A percentile compares a stretch with the other conserved stretches of the same genome.
phyloP scores from a whole-genome alignment of 495 filamentous ascomycete species.

The Hyaloscypha bicolor region DNA sequence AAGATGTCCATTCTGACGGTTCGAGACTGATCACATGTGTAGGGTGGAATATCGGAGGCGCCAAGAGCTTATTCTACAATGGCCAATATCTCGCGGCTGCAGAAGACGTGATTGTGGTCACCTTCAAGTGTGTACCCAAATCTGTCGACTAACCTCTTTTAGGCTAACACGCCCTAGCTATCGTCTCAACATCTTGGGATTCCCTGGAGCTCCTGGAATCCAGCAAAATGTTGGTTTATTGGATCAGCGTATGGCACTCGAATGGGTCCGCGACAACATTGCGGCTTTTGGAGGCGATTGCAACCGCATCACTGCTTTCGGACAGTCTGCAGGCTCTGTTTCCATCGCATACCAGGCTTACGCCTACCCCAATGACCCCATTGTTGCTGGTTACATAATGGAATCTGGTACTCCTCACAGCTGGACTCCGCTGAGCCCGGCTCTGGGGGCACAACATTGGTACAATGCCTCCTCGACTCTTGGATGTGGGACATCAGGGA shows the following conservation, averaged over 20 bases:
- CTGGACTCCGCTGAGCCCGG: slow-evolving; percentile 40
- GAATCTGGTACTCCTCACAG: slow-evolving; percentile 54
- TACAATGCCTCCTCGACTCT: slow-evolving; percentile 44
- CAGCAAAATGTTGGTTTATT: slow-evolving; percentile 61
- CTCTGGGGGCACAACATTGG: slow-evolving; percentile 36
- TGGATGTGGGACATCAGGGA: slow-evolving; percentile 38
- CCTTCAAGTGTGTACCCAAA: not conserved
- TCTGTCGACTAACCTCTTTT: not conserved
- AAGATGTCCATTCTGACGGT: not conserved
- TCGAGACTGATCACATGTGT: not conserved
- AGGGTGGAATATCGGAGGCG: not conserved
- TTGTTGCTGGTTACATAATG: slow-evolving; percentile 48
- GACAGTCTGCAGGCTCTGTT: slow-evolving; percentile 70
- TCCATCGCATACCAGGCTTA: slow-evolving; percentile 68
- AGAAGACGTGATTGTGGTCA: slow-evolving; percentile 5
- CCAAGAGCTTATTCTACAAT: slow-evolving; percentile 3
- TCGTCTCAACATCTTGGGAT: not conserved
- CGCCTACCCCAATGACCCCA: slow-evolving; percentile 46
- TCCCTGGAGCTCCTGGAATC: not conserved
- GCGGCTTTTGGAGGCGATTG: slow-evolving; percentile 70
- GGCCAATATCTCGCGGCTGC: slow-evolving; percentile 3
- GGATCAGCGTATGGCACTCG: slow-evolving; percentile 69
- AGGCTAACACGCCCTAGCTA: not conserved
- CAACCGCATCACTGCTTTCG: slow-evolving; percentile 64
- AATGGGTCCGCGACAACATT: slow-evolving; percentile 75